Base-by-base conservation (phyloP, 2,329 filamentous ascomycete genomes). In the Colletotrichum abscissum region DNA sequence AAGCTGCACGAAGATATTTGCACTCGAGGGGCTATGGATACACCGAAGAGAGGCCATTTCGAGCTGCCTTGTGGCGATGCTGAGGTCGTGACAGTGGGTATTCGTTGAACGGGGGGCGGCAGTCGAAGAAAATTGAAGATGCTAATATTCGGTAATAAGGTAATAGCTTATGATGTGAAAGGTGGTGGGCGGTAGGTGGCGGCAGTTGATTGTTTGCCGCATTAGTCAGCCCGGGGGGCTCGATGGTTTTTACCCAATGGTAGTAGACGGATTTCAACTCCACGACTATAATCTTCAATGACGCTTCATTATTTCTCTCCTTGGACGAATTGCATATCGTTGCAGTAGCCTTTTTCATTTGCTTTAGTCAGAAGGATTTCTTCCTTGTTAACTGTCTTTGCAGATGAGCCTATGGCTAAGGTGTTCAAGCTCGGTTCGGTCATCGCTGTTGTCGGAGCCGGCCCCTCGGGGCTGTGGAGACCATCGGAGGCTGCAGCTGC, bases 1-100 rank as follows among this genome's bases (percentile, higher is more conserved):
- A 19, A 87, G 79, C 68, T 84, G 84, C 35, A 87, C 73, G 74
- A 87, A 87, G 4, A 81, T 81, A 49, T 77, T 79, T 4, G 82
- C 85, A 14, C 82, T 78, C 7, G 84, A 82, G 12, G 82, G 76
- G 74, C 83, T 78, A 67, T 84, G 81, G 56, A 80, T 76, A 77
- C 87, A 88, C 63, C 78, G 80, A 73, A 83, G 55, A 30, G 79
- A 74, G 19, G 78, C 49, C 84, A 85, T 85, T 30, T 33, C 56
- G 24, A 11, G 8, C 42, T 49, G 42, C 19, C 16, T 22, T 22
- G 19, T 22, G 9, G 6, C 28, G 49, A 30, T 22, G 33, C 28
- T 42, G 49, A 35, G 24, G 54, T 30, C 24, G 69, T 30, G 35
- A 22, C 9, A 22, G 11, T 33, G 30, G 19, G n/a, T 8, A n/a